Conservation (phyloP, 495 filamentous ascomycete genomes). For the Aspergillus heteromorphus region DNA sequence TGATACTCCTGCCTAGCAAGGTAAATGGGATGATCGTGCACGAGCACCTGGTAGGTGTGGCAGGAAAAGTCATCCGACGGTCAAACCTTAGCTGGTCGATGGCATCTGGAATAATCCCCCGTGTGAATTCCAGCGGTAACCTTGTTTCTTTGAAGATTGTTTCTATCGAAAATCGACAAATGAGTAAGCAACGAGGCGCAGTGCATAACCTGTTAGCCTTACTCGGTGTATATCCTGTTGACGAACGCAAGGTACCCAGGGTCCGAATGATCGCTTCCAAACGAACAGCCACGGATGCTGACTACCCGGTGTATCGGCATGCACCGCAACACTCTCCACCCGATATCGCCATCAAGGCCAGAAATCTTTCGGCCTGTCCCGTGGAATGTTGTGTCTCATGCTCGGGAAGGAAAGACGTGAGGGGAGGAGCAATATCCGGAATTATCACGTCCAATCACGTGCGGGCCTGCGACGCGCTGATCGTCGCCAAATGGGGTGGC, state of each 20-base stretch:
- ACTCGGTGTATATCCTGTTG: too few species aligned
- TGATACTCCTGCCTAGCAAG: neutral
- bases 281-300: neutral
- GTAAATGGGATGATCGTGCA: neutral
- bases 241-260: neutral
- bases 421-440: neutral
- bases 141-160: neutral
- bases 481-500: neutral
- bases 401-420: neutral
- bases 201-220: neutral
- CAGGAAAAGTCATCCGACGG: neutral
- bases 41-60: neutral
- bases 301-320: neutral
- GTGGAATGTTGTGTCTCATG: conserved; percentile 4
- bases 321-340: neutral
- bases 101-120: neutral
- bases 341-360: neutral
- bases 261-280: neutral
- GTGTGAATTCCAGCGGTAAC: neutral
- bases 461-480: neutral
- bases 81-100: neutral
- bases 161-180: neutral
- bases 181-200: neutral
- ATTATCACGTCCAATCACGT: neutral
- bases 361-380: conserved; percentile 3